Conservation (phyloP, 306 rosid genomes). For the Phaseolus lunatus region DNA sequence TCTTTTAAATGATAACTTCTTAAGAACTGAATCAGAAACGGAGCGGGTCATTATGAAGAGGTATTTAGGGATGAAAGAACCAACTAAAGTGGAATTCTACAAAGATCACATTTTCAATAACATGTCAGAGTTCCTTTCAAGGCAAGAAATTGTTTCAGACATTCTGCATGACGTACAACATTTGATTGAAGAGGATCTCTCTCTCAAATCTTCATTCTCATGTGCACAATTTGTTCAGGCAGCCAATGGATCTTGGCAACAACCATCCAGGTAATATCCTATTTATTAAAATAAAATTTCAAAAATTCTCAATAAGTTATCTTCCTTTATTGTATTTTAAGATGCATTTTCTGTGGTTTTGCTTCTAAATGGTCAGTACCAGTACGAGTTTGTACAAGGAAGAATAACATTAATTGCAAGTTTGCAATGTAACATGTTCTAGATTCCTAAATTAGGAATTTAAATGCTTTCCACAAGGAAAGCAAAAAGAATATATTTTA, state of each 20-base stretch:
- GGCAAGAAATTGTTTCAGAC: constrained; percentile 63
- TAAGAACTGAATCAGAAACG: constrained; percentile 81
- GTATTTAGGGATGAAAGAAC: constrained; percentile 76
- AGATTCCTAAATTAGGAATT: constrained; percentile 23
- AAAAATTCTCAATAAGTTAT: constrained; percentile 10
- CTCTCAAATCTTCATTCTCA: constrained; percentile 70
- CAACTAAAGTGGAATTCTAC: constrained; percentile 80
- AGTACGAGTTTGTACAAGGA: neutral
- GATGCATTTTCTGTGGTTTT: constrained; percentile 3
- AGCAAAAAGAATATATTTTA: neutral
- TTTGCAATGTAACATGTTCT: constrained; percentile 27
- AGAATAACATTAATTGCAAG: constrained; percentile 4
- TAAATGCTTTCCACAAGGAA: constrained; percentile 14
- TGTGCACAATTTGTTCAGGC: constrained; percentile 78
- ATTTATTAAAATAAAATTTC: neutral
- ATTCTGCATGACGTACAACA: constrained; percentile 77
- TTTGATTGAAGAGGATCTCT: constrained; percentile 74
- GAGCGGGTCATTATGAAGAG: constrained; percentile 78
- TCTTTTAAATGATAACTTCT: constrained; percentile 81
- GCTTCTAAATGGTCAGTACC: constrained; percentile 2
- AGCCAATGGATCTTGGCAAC: constrained; percentile 94
- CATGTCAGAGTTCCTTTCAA: constrained; percentile 72
- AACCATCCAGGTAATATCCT: constrained; percentile 74
- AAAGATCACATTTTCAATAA: constrained; percentile 75
- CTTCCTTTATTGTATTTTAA: constrained; percentile 5